phyloP scores from a whole-genome alignment of 768 basidiomycete species.

The Clitopilus hobsonii region DNA sequence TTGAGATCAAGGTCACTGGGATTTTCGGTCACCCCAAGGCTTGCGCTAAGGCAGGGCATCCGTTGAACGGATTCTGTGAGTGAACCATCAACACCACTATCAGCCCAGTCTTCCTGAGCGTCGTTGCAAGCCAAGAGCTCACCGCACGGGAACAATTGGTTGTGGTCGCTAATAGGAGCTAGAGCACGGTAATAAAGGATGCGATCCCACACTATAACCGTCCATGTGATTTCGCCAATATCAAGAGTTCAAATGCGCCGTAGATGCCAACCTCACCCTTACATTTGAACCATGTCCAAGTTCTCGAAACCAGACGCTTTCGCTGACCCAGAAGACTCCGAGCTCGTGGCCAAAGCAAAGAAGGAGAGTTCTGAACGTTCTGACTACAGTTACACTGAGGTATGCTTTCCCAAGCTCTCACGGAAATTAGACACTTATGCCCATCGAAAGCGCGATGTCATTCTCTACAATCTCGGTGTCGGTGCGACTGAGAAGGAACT shows the following conservation, averaged over 20 bases:
- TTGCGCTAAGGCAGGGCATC: too few species aligned
- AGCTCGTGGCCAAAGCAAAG: constrained; percentile 82
- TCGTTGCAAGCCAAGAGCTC: not conserved
- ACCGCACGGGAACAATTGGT: not conserved
- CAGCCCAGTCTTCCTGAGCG: too few species aligned
- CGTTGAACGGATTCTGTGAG: too few species aligned
- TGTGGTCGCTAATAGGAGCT: not conserved
- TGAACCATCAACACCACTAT: too few species aligned
- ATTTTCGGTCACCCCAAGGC: too few species aligned
- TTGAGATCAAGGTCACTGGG: not conserved
- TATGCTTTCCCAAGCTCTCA: constrained; percentile 9
- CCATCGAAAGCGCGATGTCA: constrained; percentile 61
- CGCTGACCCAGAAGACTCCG: constrained; percentile 76
- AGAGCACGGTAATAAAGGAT: not conserved
- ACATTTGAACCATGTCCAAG: constrained; percentile 23
- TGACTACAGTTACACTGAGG: constrained; percentile 75
- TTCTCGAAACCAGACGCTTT: constrained; percentile 47
- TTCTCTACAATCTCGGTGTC: constrained; percentile 92
- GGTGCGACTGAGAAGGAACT: constrained; percentile 93
- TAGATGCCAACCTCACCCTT: not conserved
- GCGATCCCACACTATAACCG: not conserved
- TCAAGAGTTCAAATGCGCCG: too few species aligned
- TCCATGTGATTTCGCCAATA: constrained; percentile 16
- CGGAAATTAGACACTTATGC: not conserved
- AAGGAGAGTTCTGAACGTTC: constrained; percentile 44